phyloP scores from a whole-genome alignment of 2,329 filamentous ascomycete genomes.

The Venturia asperata region DNA sequence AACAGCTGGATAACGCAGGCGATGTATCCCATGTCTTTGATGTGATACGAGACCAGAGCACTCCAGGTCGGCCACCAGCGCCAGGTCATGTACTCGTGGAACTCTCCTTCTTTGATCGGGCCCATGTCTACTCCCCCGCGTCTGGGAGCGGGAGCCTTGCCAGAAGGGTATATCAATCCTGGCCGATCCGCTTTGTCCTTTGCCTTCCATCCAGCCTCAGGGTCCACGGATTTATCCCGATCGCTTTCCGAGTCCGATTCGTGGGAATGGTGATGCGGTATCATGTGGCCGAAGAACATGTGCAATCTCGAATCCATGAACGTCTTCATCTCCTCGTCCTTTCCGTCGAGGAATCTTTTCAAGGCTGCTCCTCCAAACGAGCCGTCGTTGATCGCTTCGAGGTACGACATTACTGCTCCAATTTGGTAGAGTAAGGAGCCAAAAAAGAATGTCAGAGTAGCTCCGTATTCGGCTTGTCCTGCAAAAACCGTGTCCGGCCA shows the following conservation, averaged over 20 bases:
- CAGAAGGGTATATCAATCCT: slow-evolving; percentile 22
- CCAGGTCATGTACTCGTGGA: slow-evolving; percentile 23
- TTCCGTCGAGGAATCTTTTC: slow-evolving; percentile 25
- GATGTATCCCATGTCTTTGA: slow-evolving; percentile 28
- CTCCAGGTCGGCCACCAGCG: slow-evolving; percentile 28
- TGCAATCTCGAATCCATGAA: slow-evolving; percentile 27
- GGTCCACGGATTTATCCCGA: slow-evolving; percentile 20
- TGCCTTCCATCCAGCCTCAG: slow-evolving; percentile 22
- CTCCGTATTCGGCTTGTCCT: slow-evolving; percentile 24
- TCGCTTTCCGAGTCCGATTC: slow-evolving; percentile 19
- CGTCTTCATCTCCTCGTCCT: slow-evolving; percentile 25
- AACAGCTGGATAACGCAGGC: slow-evolving; percentile 28
- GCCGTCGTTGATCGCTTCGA: slow-evolving; percentile 29
- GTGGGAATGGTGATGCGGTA: slow-evolving; percentile 21
- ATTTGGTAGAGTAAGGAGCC: slow-evolving; percentile 27
- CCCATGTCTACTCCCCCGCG: slow-evolving; percentile 23
- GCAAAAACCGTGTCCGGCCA: slow-evolving; percentile 22
- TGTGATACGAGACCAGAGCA: slow-evolving; percentile 25
- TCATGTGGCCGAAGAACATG: slow-evolving; percentile 22
- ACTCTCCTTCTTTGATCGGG: slow-evolving; percentile 20
- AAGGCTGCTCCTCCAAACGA: slow-evolving; percentile 27
- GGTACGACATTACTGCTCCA: slow-evolving; percentile 26
- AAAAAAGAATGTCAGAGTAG: slow-evolving; percentile 25
- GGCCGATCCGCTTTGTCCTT: slow-evolving; percentile 19
- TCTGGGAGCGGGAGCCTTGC: slow-evolving; percentile 21